A percentile compares a stretch with the other conserved stretches of the same genome.
These are phyloP conservation scores for Globisporangium radiosum DNA, from an alignment of 352 stramenopile species.

Conservation along the genomic window DNA sequence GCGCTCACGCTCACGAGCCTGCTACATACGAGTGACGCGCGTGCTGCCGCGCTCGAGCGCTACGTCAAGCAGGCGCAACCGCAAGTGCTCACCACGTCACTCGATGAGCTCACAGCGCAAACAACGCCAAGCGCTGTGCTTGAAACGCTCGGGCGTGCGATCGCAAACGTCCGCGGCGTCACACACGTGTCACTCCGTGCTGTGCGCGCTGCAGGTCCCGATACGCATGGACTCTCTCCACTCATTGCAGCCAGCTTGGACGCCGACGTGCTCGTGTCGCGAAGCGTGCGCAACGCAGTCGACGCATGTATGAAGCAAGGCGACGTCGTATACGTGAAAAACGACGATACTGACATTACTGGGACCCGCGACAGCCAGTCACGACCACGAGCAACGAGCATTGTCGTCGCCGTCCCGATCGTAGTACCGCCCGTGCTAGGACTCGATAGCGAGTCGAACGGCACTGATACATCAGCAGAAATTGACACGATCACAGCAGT, in stretches of 20 bases:
- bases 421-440: too few species aligned
- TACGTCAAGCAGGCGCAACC: not conserved
- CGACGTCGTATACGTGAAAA: not conserved
- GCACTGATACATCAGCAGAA: too few species aligned
- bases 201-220: too few species aligned
- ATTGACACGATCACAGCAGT: not conserved
- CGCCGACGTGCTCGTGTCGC: not conserved
- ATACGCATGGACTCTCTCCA: too few species aligned
- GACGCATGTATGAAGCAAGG: not conserved
- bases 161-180: constrained; percentile 3
- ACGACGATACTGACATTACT: too few species aligned
- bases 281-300: not conserved
- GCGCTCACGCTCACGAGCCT: constrained; percentile 12
- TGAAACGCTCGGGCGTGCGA: not conserved
- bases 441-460: not conserved
- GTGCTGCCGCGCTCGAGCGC: not conserved
- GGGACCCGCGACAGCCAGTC: too few species aligned
- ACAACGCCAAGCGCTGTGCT: constrained; percentile 1
- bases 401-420: not conserved
- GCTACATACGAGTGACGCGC: constrained; percentile 10
- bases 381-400: not conserved
- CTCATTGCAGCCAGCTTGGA: too few species aligned
- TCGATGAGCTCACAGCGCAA: constrained; percentile 2
- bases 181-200: not conserved
- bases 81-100: not conserved